Conservation (phyloP, 345 rosid species). For the Boechera divaricarpa region DNA sequence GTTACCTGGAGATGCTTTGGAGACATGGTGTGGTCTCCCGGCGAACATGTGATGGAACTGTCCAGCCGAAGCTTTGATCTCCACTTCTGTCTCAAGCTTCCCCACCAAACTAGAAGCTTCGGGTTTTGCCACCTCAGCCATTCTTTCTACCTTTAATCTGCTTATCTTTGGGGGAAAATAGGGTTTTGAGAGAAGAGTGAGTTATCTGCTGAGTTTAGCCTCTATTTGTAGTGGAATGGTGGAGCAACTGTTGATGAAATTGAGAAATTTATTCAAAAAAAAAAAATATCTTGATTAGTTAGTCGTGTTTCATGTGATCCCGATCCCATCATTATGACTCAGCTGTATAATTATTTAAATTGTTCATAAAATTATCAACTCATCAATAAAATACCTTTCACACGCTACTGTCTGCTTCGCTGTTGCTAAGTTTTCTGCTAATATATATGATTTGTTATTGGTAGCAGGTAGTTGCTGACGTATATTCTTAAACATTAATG, state of each 20-base stretch:
- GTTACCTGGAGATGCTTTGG: not conserved
- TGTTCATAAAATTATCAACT: not conserved
- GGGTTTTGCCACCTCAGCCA: not conserved
- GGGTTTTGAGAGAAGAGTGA: constrained; percentile 18
- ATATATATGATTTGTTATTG: not conserved
- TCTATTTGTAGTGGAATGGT: constrained; percentile 22
- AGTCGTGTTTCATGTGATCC: not conserved
- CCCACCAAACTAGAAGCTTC: not conserved
- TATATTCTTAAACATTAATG: not conserved
- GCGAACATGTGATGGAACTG: not conserved
- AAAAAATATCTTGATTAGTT: not conserved
- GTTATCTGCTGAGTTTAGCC: constrained; percentile 2
- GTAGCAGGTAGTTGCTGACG: not conserved
- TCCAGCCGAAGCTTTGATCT: not conserved
- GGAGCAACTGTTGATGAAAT: not conserved
- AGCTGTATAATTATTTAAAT: not conserved
- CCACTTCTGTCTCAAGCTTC: not conserved
- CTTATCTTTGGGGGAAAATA: not conserved
- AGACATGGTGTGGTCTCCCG: not conserved
- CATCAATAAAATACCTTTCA: not conserved
- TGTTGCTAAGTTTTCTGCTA: not conserved
- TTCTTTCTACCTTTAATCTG: not conserved
- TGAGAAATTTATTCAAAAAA: not conserved
- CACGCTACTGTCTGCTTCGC: not conserved
- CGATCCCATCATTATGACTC: not conserved